A percentile compares a stretch with the other conserved stretches of the same genome.
Evolutionary conservation across 2,329 filamentous ascomycete species (phyloP).

Genomic region (Colletotrichum musicola): DNA sequence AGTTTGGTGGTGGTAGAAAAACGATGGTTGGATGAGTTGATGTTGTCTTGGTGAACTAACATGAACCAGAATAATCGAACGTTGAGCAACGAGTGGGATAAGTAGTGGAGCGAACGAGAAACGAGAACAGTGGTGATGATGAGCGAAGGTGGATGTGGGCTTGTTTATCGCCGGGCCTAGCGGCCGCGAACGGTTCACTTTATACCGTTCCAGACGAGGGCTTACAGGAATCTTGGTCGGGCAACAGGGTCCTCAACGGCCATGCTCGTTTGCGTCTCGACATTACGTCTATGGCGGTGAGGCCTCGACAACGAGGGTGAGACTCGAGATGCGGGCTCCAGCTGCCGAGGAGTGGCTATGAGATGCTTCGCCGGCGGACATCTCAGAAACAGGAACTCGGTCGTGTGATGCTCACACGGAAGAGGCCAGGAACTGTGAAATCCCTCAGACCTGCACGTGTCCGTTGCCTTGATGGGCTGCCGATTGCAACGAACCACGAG

Average conservation of each 20-base stretch:
- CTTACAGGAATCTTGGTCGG: not conserved
- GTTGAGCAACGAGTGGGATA: constrained; percentile 13
- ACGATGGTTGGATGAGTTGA: not conserved
- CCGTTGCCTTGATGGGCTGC: not conserved
- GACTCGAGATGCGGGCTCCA: constrained; percentile 4
- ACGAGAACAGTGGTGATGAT: not conserved
- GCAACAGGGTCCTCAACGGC: not conserved
- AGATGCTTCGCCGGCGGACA: not conserved
- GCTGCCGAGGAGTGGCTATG: constrained; percentile 29
- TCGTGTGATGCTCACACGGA: constrained; percentile 8
- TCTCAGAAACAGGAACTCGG: constrained; percentile 12
- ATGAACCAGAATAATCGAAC: constrained; percentile 9
- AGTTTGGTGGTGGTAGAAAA: not conserved
- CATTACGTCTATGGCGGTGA: not conserved
- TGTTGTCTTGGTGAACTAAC: constrained; percentile 1
- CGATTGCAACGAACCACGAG: constrained; percentile 4
- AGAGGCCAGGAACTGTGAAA: not conserved
- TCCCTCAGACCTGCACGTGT: constrained; percentile 20
- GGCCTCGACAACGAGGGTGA: not conserved
- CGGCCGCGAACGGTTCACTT: not conserved
- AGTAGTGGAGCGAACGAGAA: constrained; percentile 15
- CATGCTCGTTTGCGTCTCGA: not conserved
- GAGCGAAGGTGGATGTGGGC: not conserved
- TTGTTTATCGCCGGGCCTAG: not conserved
- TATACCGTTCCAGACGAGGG: constrained; percentile 5